phyloP scores from a whole-genome alignment of 345 rosid species.

The Heritiera fomes region DNA sequence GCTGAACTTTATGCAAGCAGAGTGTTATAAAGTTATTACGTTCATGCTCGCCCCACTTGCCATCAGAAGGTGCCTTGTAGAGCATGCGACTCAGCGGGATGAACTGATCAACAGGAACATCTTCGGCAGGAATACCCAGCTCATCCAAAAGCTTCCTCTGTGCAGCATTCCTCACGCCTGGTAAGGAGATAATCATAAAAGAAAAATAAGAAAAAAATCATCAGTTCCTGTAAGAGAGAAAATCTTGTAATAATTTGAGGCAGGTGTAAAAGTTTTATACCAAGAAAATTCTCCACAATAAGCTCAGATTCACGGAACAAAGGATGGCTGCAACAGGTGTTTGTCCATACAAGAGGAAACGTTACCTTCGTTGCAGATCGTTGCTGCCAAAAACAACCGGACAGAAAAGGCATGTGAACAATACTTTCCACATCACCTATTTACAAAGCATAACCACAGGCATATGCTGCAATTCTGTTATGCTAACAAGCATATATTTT shows the following conservation, averaged over 20 bases:
- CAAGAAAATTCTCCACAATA: slow-evolving; percentile 63
- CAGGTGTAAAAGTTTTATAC: slow-evolving; percentile 35
- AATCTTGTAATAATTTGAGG: neutral
- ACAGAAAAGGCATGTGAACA: neutral
- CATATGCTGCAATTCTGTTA: neutral
- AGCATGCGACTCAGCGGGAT: slow-evolving; percentile 71
- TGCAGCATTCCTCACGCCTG: slow-evolving; percentile 96
- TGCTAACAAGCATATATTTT: neutral
- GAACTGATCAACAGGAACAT: slow-evolving; percentile 87
- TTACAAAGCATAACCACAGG: slow-evolving; percentile 1
- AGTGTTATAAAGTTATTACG: slow-evolving; percentile 41
- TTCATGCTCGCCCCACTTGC: slow-evolving; percentile 99
- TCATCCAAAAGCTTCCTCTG: slow-evolving; percentile 97
- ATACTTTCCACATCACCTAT: neutral
- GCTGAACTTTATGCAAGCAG: neutral
- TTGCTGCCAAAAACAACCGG: slow-evolving; percentile 56
- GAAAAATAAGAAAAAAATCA: neutral
- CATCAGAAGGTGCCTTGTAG: slow-evolving; percentile 97
- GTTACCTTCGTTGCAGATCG: slow-evolving; percentile 96
- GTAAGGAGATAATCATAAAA: slow-evolving; percentile 12
- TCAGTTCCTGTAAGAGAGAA: neutral
- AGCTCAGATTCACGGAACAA: slow-evolving; percentile 88
- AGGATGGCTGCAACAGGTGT: slow-evolving; percentile 99
- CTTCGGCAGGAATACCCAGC: slow-evolving; percentile 90
- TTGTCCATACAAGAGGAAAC: slow-evolving; percentile 97